Evolutionary conservation across 306 rosid species (phyloP), one percentile per base, ranked within the genome.

Genomic region (Rosa rugosa): DNA sequence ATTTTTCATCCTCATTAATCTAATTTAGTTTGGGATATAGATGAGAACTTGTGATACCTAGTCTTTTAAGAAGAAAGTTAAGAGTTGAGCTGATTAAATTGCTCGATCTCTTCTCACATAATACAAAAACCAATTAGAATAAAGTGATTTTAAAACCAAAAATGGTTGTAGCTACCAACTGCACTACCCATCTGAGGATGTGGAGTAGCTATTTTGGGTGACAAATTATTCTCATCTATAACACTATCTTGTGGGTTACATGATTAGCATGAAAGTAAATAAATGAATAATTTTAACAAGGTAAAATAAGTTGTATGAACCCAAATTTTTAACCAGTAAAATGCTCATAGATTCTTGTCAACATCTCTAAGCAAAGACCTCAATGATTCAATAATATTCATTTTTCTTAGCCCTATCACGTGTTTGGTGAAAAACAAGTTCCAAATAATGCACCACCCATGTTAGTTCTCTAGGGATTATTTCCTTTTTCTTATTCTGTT

Each of bases 391-490:
- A 23, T 34, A 14, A 34, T 41, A 13, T 17, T 62, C 69, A 25
- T 14, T 3, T 41, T 14, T 46, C 17, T 36, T 72, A 17, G 25
- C 5, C 22, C 9, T 56, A 9, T 79, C 86, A 85, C 73, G 65
- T 83, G 87, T 77, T 85, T 81, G 89, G 87, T 88, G 57, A 64
- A 68, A 56, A 40, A 68, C 22, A 20, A 13, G 68, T 64, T 31
- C 25, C 65, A 71, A 53, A 14, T 31, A 51, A 34, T 25, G 40
- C 40, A 11, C 41, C 71, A 8, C 14, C 80, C 78, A 79, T 17
- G 40, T 64, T 63, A 40, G 49, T 5, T 47, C 5, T 4, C 11
- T 38, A 3, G 12, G 46, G 25, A 66, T 34, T 38, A 2, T 6
- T 7, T 45, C 8, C 25, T 9, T 10, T 13, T 41, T 59, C 9